These are phyloP conservation scores for Physcia stellaris DNA, from an alignment of 495 filamentous ascomycete genomes.

Conservation along the genomic window DNA sequence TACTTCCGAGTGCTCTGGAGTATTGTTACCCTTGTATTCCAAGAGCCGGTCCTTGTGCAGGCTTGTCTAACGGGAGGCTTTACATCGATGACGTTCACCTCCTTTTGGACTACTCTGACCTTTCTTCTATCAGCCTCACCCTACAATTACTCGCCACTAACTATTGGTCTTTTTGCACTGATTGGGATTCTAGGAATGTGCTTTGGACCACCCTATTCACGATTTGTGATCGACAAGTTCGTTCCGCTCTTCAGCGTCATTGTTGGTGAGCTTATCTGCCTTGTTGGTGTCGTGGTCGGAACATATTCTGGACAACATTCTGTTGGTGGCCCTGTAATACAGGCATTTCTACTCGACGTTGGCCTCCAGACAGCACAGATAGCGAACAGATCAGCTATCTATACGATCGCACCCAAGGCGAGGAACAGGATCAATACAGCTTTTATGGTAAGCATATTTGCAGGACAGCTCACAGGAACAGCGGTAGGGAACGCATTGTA, in stretches of 20 bases:
- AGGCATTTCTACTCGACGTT: constrained; percentile 60
- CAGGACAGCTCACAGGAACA: constrained; percentile 65
- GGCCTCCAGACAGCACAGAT: constrained; percentile 65
- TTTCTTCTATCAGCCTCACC: constrained; percentile 59
- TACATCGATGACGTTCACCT: constrained; percentile 44
- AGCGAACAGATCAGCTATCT: constrained; percentile 59
- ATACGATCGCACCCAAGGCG: constrained; percentile 54
- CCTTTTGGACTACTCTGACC: constrained; percentile 72
- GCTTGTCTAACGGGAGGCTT: constrained; percentile 45
- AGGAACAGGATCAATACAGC: constrained; percentile 70
- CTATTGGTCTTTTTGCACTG: constrained; percentile 66
- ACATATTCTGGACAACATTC: constrained; percentile 51
- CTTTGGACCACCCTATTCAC: constrained; percentile 51
- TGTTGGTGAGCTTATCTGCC: constrained; percentile 40
- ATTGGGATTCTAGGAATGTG: constrained; percentile 59
- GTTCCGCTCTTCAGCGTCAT: constrained; percentile 53
- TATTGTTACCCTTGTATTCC: constrained; percentile 46
- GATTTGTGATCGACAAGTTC: constrained; percentile 56
- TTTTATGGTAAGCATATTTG: constrained; percentile 66
- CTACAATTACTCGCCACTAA: constrained; percentile 51
- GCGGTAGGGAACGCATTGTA: constrained; percentile 59
- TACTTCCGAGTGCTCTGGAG: constrained; percentile 54
- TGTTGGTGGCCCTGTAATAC: constrained; percentile 61
- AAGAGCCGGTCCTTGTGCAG: constrained; percentile 56
- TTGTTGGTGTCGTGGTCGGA: constrained; percentile 54